phyloP scores from a whole-genome alignment of 257 asterid genomes.

The Pogostemon cablin region DNA sequence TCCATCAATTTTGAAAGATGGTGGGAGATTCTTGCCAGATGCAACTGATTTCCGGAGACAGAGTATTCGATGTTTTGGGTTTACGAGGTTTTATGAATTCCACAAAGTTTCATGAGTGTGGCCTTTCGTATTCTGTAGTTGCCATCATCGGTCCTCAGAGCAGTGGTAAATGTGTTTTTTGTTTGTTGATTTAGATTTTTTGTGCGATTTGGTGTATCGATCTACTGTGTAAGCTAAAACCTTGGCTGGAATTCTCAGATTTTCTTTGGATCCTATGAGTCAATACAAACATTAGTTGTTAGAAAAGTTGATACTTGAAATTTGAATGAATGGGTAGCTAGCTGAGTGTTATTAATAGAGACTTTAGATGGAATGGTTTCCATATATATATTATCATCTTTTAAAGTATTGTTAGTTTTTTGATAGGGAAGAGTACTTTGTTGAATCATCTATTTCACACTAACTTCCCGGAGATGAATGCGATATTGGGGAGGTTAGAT shows the following conservation, averaged over 20 bases:
- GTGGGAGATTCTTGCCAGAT: slow-evolving; percentile 38
- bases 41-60: slow-evolving; percentile 45
- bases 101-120: slow-evolving; percentile 38
- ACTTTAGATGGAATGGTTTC: too few species aligned
- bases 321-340: too few species aligned
- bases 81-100: slow-evolving; percentile 38
- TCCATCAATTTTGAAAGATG: slow-evolving; percentile 8
- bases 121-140: slow-evolving; percentile 43
- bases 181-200: neutral
- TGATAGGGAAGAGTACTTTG: slow-evolving; percentile 51
- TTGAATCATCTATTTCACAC: slow-evolving; percentile 48
- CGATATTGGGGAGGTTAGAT: slow-evolving; percentile 39
- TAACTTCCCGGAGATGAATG: slow-evolving; percentile 52
- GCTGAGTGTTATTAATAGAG: too few species aligned
- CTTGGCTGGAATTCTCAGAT: neutral
- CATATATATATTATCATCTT: too few species aligned
- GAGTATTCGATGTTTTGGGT: slow-evolving; percentile 48
- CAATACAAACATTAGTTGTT: too few species aligned
- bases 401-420: neutral
- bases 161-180: slow-evolving; percentile 34
- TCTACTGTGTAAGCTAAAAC: too few species aligned
- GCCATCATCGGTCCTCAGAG: slow-evolving; percentile 48
- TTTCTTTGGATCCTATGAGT: too few species aligned
- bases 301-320: too few species aligned
- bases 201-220: too few species aligned